Base-by-base conservation (phyloP, 805 yeast species). In the Jamesozyma jinghongensis region DNA sequence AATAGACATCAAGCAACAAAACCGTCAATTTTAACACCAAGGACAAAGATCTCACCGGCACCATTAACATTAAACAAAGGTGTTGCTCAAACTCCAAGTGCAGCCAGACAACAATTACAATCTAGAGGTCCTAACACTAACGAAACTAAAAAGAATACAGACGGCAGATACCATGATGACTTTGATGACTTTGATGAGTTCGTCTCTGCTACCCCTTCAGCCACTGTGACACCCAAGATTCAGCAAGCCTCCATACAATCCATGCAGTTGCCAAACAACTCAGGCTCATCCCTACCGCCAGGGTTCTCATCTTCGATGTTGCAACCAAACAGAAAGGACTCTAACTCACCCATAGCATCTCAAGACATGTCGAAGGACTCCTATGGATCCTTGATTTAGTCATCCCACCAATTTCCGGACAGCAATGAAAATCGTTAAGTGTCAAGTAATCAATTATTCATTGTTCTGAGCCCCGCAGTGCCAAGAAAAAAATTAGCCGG, bases 221-320 rank as follows among this genome's bases (percentile, higher is more conserved):
- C 61, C 3, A 13, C 11, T 13, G 41, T 46, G 17, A 32, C 38
- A 13, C 20, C 40, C 11, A 16, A 22, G 26, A 22, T 22, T 10
- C 26, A 22, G 26, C 26, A 6, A 10, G 34, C 19, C 4, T 25
- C 28, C 6, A 4, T 26, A 12, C 8, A 26, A 31, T 20, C 40
- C 11, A 32, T 22, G 6, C 26, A 22, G 26, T 7, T 30, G n/a
- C 33, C 40, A n/a, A 36, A 14, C 14, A 27, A 8, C 32, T 25
- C 26, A 10, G 25, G 36, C 27, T 34, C 40, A 17, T 33, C 40
- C 22, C 49, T 64, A 7, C 73, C 73, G 16, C 73, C 72, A 2
- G 72, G 73, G 5, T 68, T 68, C 40, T 65, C 68, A 1, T 56
- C 60, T 26, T 49, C 65, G 5, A n/a, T 34, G 29, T 43, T 67